Evolutionary conservation across 148 eudicot genomes (phyloP), one percentile per base, ranked within the genome.

Genomic region (Hydrangea macrophylla): DNA sequence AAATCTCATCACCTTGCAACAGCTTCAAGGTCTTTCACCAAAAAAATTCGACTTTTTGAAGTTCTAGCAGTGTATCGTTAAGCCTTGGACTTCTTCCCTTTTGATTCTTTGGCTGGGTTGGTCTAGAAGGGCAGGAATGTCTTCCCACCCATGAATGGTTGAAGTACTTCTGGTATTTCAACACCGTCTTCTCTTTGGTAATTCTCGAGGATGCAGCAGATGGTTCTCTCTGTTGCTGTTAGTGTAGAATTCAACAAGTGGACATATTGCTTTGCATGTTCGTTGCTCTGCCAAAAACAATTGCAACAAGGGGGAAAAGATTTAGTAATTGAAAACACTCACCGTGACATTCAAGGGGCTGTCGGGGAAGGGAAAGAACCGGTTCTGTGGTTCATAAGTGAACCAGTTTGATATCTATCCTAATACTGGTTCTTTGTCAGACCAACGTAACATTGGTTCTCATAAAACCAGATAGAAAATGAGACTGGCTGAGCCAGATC

Each of bases 171-270:
- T 0, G 96, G 95, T 54, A 90, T 72, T 50, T 84, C 95, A 31
- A 89, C 91, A 7, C 98, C 97, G 5, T 88, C 95, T 75, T 90
- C 96, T 73, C 61, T 86, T 79, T 94, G 97, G 71, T 85, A 79
- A 67, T 83, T 94, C 72, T 94, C 97, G 17, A 94, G 88, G 53
- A 90, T 90, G 82, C 97, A 86, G 62, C 98, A 94, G 39, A 94
- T 61, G n/a, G 97, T 94, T 74, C 97, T 84, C 72, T 90, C 92
- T 10, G 92, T 94, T 23, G 98, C 98, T 39, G 92, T 86, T 42
- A 94, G 92, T 3, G 98, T 90, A 27, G 92, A 90, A 71, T 90
- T 90, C 76, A 88, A 72, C 75, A 90, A 42, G 75, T 93, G 96
- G 35, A 88, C 92, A 22, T 90, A 94, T n/a, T 81, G 88, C 68